phyloP scores from a whole-genome alignment of 1,284 basidiomycete genomes.

The Melanopsichium pennsylvanicum region DNA sequence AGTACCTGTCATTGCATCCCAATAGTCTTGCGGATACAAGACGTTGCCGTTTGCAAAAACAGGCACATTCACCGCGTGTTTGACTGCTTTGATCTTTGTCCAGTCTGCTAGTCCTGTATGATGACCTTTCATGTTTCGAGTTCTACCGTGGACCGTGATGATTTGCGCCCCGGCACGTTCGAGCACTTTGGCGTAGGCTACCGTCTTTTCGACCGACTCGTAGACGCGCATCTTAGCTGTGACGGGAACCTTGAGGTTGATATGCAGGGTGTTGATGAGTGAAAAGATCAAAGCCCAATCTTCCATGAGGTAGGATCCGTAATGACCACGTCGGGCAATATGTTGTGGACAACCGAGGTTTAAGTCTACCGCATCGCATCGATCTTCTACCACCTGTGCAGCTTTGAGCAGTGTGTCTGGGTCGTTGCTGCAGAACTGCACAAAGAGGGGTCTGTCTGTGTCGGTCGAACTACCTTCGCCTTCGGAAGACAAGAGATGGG shows the following conservation, averaged over 20 bases:
- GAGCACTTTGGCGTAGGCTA: constrained; percentile 92
- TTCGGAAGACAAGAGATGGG: not conserved
- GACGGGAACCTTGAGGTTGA: constrained; percentile 84
- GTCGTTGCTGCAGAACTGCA: constrained; percentile 92
- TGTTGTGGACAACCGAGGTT: constrained; percentile 93
- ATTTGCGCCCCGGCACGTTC: constrained; percentile 94
- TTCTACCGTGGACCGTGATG: constrained; percentile 89
- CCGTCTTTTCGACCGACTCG: constrained; percentile 82
- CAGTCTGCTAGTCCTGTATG: constrained; percentile 78
- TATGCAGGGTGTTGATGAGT: constrained; percentile 69
- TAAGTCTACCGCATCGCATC: constrained; percentile 84
- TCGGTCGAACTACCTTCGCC: constrained; percentile 31
- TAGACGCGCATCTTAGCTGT: constrained; percentile 97
- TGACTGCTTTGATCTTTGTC: constrained; percentile 82
- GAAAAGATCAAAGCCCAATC: constrained; percentile 79
- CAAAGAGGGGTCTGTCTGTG: constrained; percentile 82
- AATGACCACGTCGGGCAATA: constrained; percentile 85
- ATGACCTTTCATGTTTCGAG: constrained; percentile 89
- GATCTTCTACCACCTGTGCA: constrained; percentile 53
- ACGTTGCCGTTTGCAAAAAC: constrained; percentile 99
- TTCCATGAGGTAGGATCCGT: constrained; percentile 91
- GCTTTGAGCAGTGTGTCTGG: constrained; percentile 73
- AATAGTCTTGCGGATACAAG: constrained; percentile 81
- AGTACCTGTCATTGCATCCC: constrained; percentile 78
- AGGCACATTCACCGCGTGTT: constrained; percentile 84